Conservation (phyloP, 805 yeast genomes). For the Zygosaccharomyces bailii region DNA sequence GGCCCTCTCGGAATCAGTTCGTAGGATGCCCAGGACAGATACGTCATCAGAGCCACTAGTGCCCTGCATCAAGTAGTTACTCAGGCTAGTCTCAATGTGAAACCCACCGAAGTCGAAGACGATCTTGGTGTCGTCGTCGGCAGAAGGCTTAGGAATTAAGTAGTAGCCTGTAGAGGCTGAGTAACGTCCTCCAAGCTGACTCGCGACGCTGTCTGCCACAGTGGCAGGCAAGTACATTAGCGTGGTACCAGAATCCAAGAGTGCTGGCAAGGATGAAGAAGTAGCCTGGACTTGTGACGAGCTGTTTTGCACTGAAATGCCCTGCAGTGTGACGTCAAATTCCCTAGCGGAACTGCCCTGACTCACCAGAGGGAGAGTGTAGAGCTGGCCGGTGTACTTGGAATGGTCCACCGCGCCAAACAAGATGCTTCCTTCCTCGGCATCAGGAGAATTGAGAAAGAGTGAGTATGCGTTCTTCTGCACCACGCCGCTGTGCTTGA, state of each 20-base stretch:
- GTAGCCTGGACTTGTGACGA: constrained; percentile 22
- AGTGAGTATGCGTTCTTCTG: constrained; percentile 55
- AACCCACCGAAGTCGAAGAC: constrained; percentile 11
- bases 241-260: constrained; percentile 57
- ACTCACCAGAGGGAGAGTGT: constrained; percentile 48
- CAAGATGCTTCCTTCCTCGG: constrained; percentile 47
- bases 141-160: constrained; percentile 40
- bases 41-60: constrained; percentile 15
- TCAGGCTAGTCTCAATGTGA: constrained; percentile 3
- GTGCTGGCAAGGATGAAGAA: constrained; percentile 35
- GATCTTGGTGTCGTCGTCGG: constrained; percentile 24
- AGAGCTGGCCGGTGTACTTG: constrained; percentile 50
- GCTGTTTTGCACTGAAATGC: constrained; percentile 33
- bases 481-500: constrained; percentile 57
- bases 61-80: constrained; percentile 13
- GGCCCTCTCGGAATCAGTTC: constrained; percentile 4
- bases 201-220: constrained; percentile 37
- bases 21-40: constrained; percentile 45
- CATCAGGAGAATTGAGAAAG: constrained; percentile 44
- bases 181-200: constrained; percentile 41
- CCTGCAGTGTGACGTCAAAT: constrained; percentile 30
- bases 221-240: constrained; percentile 45
- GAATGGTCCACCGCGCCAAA: constrained; percentile 67
- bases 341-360: too few species aligned
- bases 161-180: constrained; percentile 42